These are phyloP conservation scores for Cordyceps cateniannulata DNA, from an alignment of 2,329 filamentous ascomycete genomes.

Conservation along the genomic window DNA sequence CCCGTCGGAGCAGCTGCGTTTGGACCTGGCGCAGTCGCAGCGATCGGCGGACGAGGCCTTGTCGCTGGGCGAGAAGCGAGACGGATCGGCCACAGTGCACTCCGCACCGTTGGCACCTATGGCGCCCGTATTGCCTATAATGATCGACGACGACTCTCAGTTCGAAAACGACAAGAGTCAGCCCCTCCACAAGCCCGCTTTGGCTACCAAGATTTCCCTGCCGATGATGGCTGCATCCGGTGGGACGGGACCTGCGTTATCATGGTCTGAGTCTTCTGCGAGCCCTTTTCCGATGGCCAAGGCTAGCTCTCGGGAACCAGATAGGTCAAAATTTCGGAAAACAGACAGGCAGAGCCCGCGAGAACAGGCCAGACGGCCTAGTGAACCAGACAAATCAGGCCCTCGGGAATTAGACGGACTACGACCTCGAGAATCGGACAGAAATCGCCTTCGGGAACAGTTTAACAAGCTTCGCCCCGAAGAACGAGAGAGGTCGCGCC, in stretches of 20 bases:
- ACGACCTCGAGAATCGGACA: too few relatives aligned
- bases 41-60: neutral
- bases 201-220: neutral
- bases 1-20: conserved; percentile 22
- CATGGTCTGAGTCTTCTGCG: neutral
- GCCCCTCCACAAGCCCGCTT: neutral
- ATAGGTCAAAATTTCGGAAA: too few relatives aligned
- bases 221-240: neutral
- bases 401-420: too few relatives aligned
- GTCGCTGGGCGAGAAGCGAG: neutral
- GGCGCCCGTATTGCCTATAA: neutral
- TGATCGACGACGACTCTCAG: neutral
- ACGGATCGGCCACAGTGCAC: neutral
- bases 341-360: too few relatives aligned
- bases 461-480: too few relatives aligned
- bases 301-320: too few relatives aligned
- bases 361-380: too few relatives aligned
- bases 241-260: too few relatives aligned
- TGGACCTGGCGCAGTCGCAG: neutral
- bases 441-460: too few relatives aligned
- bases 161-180: neutral
- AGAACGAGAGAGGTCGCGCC: too few relatives aligned
- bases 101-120: neutral
- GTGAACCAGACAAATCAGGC: too few relatives aligned
- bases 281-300: neutral